A percentile compares a stretch with the other conserved stretches of the same genome.
These are phyloP conservation scores for Gonapodya sp. DNA, from an alignment of 192 early-diverging fungal species.

Conservation along the genomic window DNA sequence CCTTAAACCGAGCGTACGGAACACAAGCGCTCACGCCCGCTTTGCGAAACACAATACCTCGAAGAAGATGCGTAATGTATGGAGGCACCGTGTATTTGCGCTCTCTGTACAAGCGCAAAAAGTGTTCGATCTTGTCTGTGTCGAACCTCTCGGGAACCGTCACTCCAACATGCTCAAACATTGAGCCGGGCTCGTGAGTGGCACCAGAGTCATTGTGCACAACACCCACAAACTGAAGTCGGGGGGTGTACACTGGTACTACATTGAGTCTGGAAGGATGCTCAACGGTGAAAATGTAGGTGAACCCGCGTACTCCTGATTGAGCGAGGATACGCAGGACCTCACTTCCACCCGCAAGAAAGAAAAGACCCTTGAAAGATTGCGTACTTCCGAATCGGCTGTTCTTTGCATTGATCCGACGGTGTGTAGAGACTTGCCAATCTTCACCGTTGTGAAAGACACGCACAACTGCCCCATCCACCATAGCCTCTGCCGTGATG, in stretches of 20 bases:
- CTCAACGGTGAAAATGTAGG: not conserved
- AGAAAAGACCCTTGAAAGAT: not conserved
- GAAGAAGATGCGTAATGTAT: not conserved
- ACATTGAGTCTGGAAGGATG: not conserved
- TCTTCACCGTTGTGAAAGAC: not conserved
- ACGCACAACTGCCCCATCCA: not conserved
- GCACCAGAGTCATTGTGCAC: not conserved
- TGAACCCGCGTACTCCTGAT: not conserved
- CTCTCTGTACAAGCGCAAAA: not conserved
- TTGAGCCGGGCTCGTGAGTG: not conserved
- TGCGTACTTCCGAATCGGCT: not conserved
- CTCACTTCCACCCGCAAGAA: not conserved
- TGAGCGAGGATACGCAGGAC: not conserved
- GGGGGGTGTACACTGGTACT: not conserved
- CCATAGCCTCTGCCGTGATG: too few relatives aligned
- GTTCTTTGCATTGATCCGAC: not conserved
- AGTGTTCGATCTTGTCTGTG: not conserved
- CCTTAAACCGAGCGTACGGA: not conserved
- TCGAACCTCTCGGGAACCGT: not conserved
- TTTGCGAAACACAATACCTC: not conserved
- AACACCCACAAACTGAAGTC: not conserved
- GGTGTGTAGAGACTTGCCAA: not conserved
- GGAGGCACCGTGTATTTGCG: not conserved
- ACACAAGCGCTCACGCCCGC: not conserved
- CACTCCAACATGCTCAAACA: not conserved